Conservation (phyloP, 805 yeast genomes). For the Ogataea trehalophila region DNA sequence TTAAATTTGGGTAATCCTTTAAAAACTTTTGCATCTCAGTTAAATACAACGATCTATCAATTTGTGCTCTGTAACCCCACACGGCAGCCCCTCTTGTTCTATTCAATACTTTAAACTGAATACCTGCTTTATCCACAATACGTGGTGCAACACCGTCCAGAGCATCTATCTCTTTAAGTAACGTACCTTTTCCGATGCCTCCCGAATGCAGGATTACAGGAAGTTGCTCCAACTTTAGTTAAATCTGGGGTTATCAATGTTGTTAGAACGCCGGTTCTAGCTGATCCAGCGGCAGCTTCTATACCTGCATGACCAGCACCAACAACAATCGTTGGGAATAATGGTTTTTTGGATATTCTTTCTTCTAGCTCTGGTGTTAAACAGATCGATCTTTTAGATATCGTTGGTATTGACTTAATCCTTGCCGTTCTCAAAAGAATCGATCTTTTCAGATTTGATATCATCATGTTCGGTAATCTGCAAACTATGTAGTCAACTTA, state of each 20-base stretch:
- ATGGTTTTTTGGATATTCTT: constrained; percentile 27
- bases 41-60: constrained; percentile 77
- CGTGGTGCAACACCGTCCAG: constrained; percentile 85
- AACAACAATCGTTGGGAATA: constrained; percentile 72
- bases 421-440: too few species aligned
- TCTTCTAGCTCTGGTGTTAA: constrained; percentile 34
- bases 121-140: constrained; percentile 90
- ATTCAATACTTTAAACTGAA: constrained; percentile 83
- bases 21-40: constrained; percentile 73
- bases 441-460: not conserved
- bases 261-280: constrained; percentile 72
- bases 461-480: not conserved
- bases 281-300: constrained; percentile 93
- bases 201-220: constrained; percentile 97
- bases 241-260: constrained; percentile 72
- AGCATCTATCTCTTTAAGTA: constrained; percentile 91
- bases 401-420: not conserved
- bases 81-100: constrained; percentile 92
- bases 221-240: constrained; percentile 82
- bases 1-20: constrained; percentile 48
- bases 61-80: constrained; percentile 98
- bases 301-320: constrained; percentile 99
- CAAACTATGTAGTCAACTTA: too few species aligned
- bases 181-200: constrained; percentile 96
- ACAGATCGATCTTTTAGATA: constrained; percentile 6